These are phyloP conservation scores for Phytophthora chlamydospora DNA, from an alignment of 352 stramenopile species.

Conservation along the genomic window DNA sequence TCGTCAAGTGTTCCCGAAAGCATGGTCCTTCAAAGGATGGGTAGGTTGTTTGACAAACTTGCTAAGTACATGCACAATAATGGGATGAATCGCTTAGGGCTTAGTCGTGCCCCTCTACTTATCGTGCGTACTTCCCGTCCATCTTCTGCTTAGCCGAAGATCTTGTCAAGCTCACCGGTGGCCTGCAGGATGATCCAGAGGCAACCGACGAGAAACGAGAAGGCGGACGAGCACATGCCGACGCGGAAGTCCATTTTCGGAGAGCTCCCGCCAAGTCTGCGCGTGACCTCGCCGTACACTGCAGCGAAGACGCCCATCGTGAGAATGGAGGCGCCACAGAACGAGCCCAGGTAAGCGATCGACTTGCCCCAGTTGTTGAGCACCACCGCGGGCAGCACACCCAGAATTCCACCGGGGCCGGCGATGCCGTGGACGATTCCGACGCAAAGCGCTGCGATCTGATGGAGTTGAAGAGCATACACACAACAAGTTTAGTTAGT, in stretches of 20 bases:
- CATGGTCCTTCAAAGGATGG: not conserved
- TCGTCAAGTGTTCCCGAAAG: not conserved
- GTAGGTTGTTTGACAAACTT: not conserved
- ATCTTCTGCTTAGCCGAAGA: conserved; percentile 42
- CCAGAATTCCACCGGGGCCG: conserved; percentile 68
- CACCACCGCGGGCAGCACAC: conserved; percentile 73
- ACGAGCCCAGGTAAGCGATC: conserved; percentile 78
- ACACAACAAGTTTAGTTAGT: not conserved
- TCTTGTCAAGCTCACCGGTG: conserved; percentile 51
- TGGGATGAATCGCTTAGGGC: not conserved
- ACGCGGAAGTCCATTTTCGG: conserved; percentile 48
- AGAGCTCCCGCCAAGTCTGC: conserved; percentile 34
- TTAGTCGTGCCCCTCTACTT: not conserved
- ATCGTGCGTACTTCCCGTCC: too few species aligned
- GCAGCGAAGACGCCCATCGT: conserved; percentile 88
- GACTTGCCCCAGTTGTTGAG: conserved; percentile 42
- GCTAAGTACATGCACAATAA: too few species aligned
- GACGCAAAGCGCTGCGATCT: conserved; percentile 71
- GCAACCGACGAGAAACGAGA: conserved; percentile 70
- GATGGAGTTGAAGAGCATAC: too few species aligned
- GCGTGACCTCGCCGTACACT: conserved; percentile 77
- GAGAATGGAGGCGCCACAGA: conserved; percentile 85
- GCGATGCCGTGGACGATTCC: conserved; percentile 89
- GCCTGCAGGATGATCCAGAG: conserved; percentile 75
- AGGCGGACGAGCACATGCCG: conserved; percentile 46